These are phyloP conservation scores for Neurospora intermedia DNA, from an alignment of 495 filamentous ascomycete species.

Conservation along the genomic window DNA sequence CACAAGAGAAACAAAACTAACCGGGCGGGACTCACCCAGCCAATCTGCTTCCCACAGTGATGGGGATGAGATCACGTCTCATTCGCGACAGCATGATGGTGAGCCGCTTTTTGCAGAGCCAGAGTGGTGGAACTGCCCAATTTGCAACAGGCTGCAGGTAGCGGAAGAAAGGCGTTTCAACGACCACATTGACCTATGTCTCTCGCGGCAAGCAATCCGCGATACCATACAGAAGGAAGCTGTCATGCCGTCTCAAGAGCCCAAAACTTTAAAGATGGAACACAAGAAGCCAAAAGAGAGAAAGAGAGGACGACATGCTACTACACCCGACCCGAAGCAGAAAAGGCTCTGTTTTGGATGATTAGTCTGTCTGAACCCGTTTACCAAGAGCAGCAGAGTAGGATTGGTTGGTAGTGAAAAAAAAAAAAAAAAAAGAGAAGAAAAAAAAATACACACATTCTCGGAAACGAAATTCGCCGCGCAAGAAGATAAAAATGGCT, in stretches of 20 bases:
- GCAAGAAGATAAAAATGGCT: neutral
- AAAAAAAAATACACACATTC: neutral
- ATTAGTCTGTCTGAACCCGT: neutral
- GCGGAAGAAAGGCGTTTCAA: conserved; percentile 78
- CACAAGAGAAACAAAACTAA: conserved; percentile 42
- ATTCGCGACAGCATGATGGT: conserved; percentile 32
- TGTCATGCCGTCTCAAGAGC: conserved; percentile 6
- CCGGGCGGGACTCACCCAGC: conserved; percentile 42
- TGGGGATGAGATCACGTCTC: conserved; percentile 41
- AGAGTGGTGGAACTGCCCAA: conserved; percentile 74
- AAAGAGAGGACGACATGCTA: conserved; percentile 19
- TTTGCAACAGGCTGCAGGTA: conserved; percentile 62
- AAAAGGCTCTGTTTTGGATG: conserved; percentile 35
- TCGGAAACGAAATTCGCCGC: neutral
- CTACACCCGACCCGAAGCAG: conserved; percentile 30
- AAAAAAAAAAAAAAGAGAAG: neutral
- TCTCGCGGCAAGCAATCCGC: conserved; percentile 75
- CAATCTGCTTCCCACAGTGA: conserved; percentile 19
- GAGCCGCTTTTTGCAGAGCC: conserved; percentile 10
- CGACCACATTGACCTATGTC: conserved; percentile 86
- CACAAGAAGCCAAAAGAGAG: conserved; percentile 25
- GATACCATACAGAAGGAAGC: conserved; percentile 55
- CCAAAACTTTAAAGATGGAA: conserved; percentile 13
- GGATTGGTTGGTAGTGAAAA: neutral
- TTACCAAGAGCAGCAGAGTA: neutral